These are phyloP conservation scores for Rhodomyrtus tomentosa DNA, from an alignment of 345 rosid genomes.

Conservation along the genomic window DNA sequence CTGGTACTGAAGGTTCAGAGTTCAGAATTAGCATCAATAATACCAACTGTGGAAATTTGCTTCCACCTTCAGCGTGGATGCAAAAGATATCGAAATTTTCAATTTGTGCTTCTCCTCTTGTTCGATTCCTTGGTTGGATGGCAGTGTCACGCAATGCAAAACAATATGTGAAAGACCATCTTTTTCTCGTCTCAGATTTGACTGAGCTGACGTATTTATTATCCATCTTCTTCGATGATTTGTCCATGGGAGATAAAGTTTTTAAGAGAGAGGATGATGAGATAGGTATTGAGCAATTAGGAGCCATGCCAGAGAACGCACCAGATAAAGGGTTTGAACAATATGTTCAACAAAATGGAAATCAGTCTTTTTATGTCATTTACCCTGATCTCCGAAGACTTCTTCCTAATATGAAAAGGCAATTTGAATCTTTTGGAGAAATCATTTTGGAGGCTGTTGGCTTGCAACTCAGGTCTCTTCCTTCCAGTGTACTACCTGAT, in stretches of 20 bases:
- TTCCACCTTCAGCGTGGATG: conserved; percentile 66
- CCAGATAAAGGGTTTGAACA: conserved; percentile 7
- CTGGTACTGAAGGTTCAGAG: conserved; percentile 34
- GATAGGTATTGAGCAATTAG: conserved; percentile 14
- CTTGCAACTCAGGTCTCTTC: conserved; percentile 52
- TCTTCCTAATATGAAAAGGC: conserved; percentile 61
- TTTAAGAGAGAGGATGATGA: conserved; percentile 23
- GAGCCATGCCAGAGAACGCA: conserved; percentile 5
- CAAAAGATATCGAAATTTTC: conserved; percentile 52
- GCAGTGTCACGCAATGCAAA: conserved; percentile 61
- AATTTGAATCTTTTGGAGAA: conserved; percentile 61
- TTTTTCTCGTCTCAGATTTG: conserved; percentile 57
- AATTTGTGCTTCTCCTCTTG: conserved; percentile 44
- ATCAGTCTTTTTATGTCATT: conserved; percentile 41
- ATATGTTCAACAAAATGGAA: conserved; percentile 16
- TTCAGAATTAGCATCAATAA: conserved; percentile 20
- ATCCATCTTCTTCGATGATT: conserved; percentile 63
- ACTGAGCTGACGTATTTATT: conserved; percentile 49
- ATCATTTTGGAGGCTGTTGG: conserved; percentile 69
- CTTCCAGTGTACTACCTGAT: conserved; percentile 52
- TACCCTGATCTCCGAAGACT: conserved; percentile 54
- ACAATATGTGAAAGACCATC: conserved; percentile 35
- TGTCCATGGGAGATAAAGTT: conserved; percentile 33
- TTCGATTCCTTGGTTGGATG: conserved; percentile 88
- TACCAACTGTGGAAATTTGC: conserved; percentile 35